Percentiles rank a stretch among this genome's conserved stretches.
Conservation (phyloP, 192 early-diverging fungal species). For the Coemansia reversa region DNA sequence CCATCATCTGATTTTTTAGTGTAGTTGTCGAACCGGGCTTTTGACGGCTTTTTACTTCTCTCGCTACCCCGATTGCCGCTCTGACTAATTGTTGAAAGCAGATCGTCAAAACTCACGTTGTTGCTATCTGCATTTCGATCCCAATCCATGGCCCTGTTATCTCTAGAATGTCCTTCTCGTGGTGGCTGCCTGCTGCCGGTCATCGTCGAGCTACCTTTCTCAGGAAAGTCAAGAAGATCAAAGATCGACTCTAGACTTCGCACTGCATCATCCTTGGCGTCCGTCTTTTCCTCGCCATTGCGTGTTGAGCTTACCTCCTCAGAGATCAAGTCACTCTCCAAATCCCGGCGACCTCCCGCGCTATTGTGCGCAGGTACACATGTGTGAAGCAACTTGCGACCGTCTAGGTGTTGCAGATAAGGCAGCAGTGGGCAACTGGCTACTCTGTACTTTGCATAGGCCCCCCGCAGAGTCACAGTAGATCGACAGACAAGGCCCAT, state of each 20-base stretch:
- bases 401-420: neutral
- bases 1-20: neutral
- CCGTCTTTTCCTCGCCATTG: neutral
- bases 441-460: neutral
- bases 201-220: neutral
- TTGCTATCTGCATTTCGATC: neutral
- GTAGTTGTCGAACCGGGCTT: neutral
- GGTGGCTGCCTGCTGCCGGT: neutral
- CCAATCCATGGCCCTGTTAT: neutral
- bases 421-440: neutral
- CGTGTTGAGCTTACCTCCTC: neutral
- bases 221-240: constrained; percentile 24
- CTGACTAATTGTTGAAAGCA: constrained; percentile 23
- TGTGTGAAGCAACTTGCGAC: neutral
- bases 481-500: neutral
- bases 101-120: constrained; percentile 18
- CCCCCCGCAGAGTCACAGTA: neutral
- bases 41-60: neutral
- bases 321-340: neutral
- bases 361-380: neutral
- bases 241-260: constrained; percentile 31
- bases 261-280: constrained; percentile 12
- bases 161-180: neutral
- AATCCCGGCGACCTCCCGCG: neutral
- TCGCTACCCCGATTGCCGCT: neutral